Evolutionary conservation across 805 yeast species (phyloP).

Genomic region (Candida nemodendra): DNA sequence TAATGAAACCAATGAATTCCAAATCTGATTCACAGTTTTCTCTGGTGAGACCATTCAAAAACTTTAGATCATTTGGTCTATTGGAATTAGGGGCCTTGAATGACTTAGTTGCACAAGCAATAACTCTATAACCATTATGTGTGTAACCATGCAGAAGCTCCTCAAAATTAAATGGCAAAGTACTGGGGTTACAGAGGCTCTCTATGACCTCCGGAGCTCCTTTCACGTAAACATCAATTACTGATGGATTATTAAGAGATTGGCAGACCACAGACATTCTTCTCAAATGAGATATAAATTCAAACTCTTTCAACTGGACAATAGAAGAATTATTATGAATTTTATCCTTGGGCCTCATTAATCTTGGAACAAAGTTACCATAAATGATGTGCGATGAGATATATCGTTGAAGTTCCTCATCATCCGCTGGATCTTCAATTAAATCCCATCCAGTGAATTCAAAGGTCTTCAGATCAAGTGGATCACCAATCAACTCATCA

Average conservation of each 20-base stretch:
- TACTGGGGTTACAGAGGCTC: slow-evolving; percentile 66
- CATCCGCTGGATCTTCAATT: slow-evolving; percentile 59
- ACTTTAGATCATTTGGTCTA: slow-evolving; percentile 41
- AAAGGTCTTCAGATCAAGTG: slow-evolving; percentile 91
- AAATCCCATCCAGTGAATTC: slow-evolving; percentile 79
- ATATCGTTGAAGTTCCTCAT: slow-evolving; percentile 22
- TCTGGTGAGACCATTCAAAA: slow-evolving; percentile 52
- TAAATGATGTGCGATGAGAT: slow-evolving; percentile 34
- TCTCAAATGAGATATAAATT: slow-evolving; percentile 79
- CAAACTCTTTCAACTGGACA: slow-evolving; percentile 56
- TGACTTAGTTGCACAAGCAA: slow-evolving; percentile 78
- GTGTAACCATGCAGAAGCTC: slow-evolving; percentile 80
- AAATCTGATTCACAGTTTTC: slow-evolving; percentile 67
- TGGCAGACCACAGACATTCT: slow-evolving; percentile 85
- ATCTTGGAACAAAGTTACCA: slow-evolving; percentile 43
- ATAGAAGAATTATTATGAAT: slow-evolving; percentile 30
- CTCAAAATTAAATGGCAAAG: slow-evolving; percentile 74
- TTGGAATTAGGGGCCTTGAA: slow-evolving; percentile 23
- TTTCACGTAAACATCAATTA: slow-evolving; percentile 62
- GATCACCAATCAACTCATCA: slow-evolving; percentile 85
- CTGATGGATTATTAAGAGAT: slow-evolving; percentile 33
- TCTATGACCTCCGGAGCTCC: slow-evolving; percentile 97
- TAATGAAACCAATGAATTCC: slow-evolving; percentile 80
- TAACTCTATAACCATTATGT: slow-evolving; percentile 91
- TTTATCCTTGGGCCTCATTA: slow-evolving; percentile 43